Evolutionary conservation across 2,329 filamentous ascomycete species (phyloP).

Genomic region (Claviceps arundinis): DNA sequence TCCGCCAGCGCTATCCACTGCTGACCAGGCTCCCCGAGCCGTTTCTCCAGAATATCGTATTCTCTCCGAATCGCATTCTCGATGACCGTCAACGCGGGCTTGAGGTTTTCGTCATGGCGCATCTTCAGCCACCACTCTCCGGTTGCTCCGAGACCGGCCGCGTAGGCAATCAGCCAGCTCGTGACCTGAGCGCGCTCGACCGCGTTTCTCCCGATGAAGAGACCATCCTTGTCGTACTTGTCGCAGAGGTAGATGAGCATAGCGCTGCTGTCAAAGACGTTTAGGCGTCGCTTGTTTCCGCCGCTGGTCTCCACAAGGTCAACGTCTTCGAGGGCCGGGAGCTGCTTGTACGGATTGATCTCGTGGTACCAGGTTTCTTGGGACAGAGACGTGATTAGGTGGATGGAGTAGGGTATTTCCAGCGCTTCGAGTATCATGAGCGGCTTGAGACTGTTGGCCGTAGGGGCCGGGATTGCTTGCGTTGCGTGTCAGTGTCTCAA

Average conservation of each 20-base stretch:
- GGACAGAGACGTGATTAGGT: background rate
- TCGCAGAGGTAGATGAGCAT: background rate
- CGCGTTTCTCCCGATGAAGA: background rate
- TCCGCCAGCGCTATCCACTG: background rate
- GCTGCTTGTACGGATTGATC: background rate
- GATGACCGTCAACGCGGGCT: background rate
- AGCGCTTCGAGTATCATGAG: background rate
- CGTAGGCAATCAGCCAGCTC: background rate
- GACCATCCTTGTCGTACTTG: background rate
- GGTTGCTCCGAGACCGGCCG: background rate
- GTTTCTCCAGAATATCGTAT: background rate
- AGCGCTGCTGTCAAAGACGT: background rate
- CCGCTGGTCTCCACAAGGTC: background rate
- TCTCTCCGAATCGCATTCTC: background rate
- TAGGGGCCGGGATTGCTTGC: background rate
- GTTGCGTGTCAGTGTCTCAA: background rate
- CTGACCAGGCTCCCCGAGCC: background rate
- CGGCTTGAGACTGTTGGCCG: background rate
- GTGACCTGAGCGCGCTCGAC: background rate
- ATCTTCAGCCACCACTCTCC: background rate
- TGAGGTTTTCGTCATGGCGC: background rate
- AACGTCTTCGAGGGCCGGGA: background rate
- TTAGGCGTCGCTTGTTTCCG: background rate
- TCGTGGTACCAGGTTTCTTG: background rate
- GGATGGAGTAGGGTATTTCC: background rate